Conservation (phyloP, 2,329 filamentous ascomycete species). For the Lizonia empirigonia region DNA sequence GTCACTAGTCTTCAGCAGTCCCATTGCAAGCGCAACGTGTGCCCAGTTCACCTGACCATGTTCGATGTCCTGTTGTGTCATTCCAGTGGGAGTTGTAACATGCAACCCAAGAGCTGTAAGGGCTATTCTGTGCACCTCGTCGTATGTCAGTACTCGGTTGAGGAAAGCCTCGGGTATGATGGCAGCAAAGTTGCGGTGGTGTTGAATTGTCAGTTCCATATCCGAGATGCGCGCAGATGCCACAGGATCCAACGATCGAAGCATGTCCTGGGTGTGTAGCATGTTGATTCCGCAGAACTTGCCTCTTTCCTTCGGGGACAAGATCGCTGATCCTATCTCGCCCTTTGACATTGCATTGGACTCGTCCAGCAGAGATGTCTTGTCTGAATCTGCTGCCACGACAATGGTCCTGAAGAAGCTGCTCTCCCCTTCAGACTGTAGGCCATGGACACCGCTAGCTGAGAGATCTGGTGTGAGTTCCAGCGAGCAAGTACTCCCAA, state of each 20-base stretch:
- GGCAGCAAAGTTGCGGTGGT: conserved; percentile 23
- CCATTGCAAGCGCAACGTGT: conserved; percentile 51
- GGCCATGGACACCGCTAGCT: conserved; percentile 51
- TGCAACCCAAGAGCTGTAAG: conserved; percentile 57
- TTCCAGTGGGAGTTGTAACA: conserved; percentile 22
- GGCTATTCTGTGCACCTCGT: conserved; percentile 66
- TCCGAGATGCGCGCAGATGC: conserved; percentile 32
- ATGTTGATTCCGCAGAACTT: conserved; percentile 62
- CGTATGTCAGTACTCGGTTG: conserved; percentile 62
- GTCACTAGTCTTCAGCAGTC: conserved; percentile 54
- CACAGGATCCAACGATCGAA: conserved; percentile 53
- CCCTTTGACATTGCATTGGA: conserved; percentile 13
- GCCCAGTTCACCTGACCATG: conserved; percentile 44
- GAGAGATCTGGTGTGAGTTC: conserved; percentile 53
- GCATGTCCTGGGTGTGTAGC: conserved; percentile 68
- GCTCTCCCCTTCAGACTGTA: conserved; percentile 51
- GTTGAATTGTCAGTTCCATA: conserved; percentile 26
- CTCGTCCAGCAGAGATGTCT: conserved; percentile 22
- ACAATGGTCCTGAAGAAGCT: conserved; percentile 46
- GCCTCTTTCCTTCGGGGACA: conserved; percentile 23
- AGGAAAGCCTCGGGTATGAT: conserved; percentile 42
- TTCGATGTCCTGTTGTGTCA: conserved; percentile 6
- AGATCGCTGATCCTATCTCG: conserved; percentile 11
- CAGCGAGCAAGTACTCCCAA: conserved; percentile 74
- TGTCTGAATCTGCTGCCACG: conserved; percentile 29